Conservation (phyloP, 805 yeast species). For the Maudiozyma turicensis region DNA sequence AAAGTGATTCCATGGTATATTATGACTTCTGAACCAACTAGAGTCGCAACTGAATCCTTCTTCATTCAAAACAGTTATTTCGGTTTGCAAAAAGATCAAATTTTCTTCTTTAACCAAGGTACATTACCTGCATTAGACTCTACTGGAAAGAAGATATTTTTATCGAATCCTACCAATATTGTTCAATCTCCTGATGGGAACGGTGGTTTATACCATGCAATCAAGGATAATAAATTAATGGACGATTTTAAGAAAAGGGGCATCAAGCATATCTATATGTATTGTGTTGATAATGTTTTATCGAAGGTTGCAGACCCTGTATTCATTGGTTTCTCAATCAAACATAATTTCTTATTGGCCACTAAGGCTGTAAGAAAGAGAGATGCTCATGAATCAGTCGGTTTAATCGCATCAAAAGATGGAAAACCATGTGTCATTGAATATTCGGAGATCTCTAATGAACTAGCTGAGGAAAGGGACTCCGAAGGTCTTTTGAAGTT, state of each 20-base stretch:
- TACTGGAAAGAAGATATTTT: conserved; percentile 60
- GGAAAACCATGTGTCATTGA: conserved; percentile 83
- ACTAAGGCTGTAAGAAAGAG: conserved; percentile 93
- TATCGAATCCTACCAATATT: conserved; percentile 44
- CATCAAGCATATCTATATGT: conserved; percentile 86
- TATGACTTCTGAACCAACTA: conserved; percentile 91
- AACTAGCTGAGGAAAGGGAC: conserved; percentile 59
- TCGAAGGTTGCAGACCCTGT: conserved; percentile 91
- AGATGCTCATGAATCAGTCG: conserved; percentile 80
- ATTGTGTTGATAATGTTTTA: conserved; percentile 90
- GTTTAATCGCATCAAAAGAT: conserved; percentile 70
- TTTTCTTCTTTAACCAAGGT: conserved; percentile 87
- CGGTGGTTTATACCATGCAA: conserved; percentile 90
- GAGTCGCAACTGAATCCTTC: conserved; percentile 60
- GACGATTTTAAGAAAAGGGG: conserved; percentile 59
- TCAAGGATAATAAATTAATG: conserved; percentile 51
- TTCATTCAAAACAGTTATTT: conserved; percentile 56
- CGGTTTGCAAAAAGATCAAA: conserved; percentile 53
- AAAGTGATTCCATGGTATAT: conserved; percentile 66
- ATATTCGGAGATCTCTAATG: conserved; percentile 78
- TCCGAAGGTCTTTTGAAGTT: conserved; percentile 53
- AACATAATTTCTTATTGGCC: conserved; percentile 60
- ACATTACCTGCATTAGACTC: conserved; percentile 78
- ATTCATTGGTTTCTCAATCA: conserved; percentile 70
- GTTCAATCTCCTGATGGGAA: conserved; percentile 96